Base-by-base conservation (phyloP, 2,329 filamentous ascomycete species). In the Geoglossum cookeanum region DNA sequence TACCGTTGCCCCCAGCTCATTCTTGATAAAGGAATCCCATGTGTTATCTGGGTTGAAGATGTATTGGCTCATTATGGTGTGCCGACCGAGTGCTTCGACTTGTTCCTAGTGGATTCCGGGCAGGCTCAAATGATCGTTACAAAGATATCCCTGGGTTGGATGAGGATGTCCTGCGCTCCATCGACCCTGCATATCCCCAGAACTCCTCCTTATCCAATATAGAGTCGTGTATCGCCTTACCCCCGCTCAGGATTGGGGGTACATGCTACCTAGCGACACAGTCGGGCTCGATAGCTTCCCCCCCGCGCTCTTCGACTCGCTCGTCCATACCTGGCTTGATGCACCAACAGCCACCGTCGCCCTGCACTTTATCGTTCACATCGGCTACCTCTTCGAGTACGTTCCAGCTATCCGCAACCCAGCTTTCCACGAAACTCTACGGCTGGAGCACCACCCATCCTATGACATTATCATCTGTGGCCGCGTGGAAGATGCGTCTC, bases 401-500 rank as follows among this genome's bases (percentile, higher is more conserved):
- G 33, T 37, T 37, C 33, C 33, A 11, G 33, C 33, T 11, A 11
- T 37, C 33, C 33, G 33, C 33, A 11, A 37, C 33, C 33, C 33
- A 37, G 33, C 33, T 37, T 37, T 37, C 11, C 33, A 11, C 33
- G 5, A 37, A 11, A 37, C 33, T 37, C 33, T 37, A 11, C 33
- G 33, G 33, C 33, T 11, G 11, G 33, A 37, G 11, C 33, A 37
- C 33, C 33, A 11, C 33, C 33, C 33, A 11, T 11, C 11, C 33
- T 37, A 37, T 37, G 33, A 74, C 17, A 74, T 77, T 27, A 67
- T 77, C 52, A 69, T 77, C 1, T 76, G 74, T 56, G 75, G 75
- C 0, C 68, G 75, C 3, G 73, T 73, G 1, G 69, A 73, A 0
- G 74, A 76, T 60, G 75, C 75, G 0, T 73, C 71, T 1, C 76